Percentiles rank a stretch among this genome's conserved stretches.
Evolutionary conservation across 305 asterid genomes (phyloP).

Genomic region (Solanum hybrid): DNA sequence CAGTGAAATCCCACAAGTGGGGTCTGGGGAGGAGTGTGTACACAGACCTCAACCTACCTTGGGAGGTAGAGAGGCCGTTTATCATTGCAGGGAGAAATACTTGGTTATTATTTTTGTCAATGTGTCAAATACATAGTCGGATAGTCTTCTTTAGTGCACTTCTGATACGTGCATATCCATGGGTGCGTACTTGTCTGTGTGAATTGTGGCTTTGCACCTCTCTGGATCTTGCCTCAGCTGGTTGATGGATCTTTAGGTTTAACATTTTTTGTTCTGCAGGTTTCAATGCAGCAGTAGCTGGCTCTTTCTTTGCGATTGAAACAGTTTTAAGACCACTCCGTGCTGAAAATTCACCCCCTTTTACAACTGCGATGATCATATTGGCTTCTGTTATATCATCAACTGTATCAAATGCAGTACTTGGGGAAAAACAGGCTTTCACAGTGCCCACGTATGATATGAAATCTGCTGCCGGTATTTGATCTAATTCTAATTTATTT

Average conservation of each 20-base stretch:
- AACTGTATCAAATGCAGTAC: slow-evolving; percentile 96
- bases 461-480: slow-evolving; percentile 99
- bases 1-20: not conserved
- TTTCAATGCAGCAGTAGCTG: slow-evolving; percentile 98
- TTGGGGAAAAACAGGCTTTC: slow-evolving; percentile 96
- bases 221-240: not conserved
- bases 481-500: slow-evolving; percentile 50
- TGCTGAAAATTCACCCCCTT: slow-evolving; percentile 98
- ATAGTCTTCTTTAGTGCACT: not conserved
- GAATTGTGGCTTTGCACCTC: not conserved
- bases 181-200: not conserved
- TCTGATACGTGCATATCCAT: not conserved
- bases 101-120: not conserved
- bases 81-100: not conserved
- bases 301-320: slow-evolving; percentile 97
- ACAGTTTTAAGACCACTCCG: slow-evolving; percentile 95
- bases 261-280: slow-evolving; percentile 38
- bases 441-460: slow-evolving; percentile 99
- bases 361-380: slow-evolving; percentile 99
- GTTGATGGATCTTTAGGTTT: not conserved
- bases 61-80: not conserved
- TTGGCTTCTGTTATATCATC: slow-evolving; percentile 96
- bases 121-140: not conserved
- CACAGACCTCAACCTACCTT: not conserved
- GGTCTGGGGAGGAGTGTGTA: not conserved